Conservation (phyloP, 208 protist species). For the Wallacemonas rigidus region DNA sequence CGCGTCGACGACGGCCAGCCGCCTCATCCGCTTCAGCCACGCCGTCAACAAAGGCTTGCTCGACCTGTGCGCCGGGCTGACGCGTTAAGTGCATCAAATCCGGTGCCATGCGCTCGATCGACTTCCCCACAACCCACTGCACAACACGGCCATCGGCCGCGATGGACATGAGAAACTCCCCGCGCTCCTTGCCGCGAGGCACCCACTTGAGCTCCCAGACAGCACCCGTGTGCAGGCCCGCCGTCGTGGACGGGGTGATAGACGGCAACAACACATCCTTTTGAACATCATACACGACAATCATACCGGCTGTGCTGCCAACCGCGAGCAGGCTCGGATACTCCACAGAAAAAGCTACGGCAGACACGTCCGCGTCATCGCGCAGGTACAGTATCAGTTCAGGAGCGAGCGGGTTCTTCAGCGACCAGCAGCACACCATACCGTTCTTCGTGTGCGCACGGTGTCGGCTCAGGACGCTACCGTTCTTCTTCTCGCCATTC, state of each 20-base stretch:
- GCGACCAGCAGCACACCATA: constrained; percentile 95
- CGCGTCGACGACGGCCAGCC: constrained; percentile 23
- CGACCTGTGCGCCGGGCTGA: constrained; percentile 62
- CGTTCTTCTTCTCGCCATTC: background rate
- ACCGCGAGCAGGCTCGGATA: constrained; percentile 93
- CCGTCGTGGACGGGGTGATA: constrained; percentile 56
- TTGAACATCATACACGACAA: constrained; percentile 94
- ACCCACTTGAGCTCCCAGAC: constrained; percentile 96
- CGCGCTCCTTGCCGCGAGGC: constrained; percentile 78
- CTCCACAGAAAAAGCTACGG: constrained; percentile 91
- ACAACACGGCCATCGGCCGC: constrained; percentile 95
- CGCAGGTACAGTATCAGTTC: constrained; percentile 85
- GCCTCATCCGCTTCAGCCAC: constrained; percentile 57
- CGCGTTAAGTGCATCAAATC: constrained; percentile 94
- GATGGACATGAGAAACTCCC: constrained; percentile 95
- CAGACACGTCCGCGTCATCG: constrained; percentile 84
- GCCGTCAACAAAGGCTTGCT: constrained; percentile 73
- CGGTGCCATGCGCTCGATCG: constrained; percentile 81
- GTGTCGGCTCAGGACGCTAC: constrained; percentile 2
- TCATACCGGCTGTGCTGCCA: constrained; percentile 90
- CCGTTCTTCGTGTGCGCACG: constrained; percentile 34
- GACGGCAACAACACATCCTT: constrained; percentile 70
- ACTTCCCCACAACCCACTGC: constrained; percentile 96
- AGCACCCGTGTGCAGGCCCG: constrained; percentile 93
- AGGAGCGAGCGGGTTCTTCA: constrained; percentile 94